A percentile compares a stretch with the other conserved stretches of the same genome.
phyloP scores from a whole-genome alignment of 1,284 basidiomycete species.

The Cryptococcus wingfieldii region DNA sequence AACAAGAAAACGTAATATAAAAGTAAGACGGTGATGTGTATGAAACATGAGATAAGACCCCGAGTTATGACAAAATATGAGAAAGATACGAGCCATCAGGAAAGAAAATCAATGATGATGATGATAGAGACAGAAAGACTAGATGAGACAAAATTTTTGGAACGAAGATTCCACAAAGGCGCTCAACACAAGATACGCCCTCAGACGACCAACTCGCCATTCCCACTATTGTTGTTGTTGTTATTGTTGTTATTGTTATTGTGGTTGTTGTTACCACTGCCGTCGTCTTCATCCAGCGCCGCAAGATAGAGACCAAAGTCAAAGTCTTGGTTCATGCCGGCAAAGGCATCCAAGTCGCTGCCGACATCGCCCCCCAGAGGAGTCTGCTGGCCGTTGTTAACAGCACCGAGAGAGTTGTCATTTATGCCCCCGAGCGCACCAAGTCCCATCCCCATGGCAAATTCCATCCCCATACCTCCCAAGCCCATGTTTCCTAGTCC shows the following conservation, averaged over 20 bases:
- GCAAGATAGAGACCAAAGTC: conserved; percentile 40
- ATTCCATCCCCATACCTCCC: conserved; percentile 8
- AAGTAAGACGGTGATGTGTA: too few relatives aligned
- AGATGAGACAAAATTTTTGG: too few relatives aligned
- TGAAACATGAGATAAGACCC: too few relatives aligned
- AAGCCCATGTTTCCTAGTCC: background rate
- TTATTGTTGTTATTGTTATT: background rate
- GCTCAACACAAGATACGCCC: background rate
- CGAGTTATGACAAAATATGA: too few relatives aligned
- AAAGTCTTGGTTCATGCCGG: conserved; percentile 18
- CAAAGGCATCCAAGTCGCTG: conserved; percentile 27
- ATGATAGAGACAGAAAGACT: too few relatives aligned
- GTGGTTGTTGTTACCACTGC: conserved; percentile 6
- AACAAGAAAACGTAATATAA: too few relatives aligned
- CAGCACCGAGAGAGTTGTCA: background rate
- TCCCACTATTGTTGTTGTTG: background rate
- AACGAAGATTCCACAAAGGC: too few relatives aligned
- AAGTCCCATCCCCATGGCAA: conserved; percentile 8
- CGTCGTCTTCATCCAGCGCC: conserved; percentile 35
- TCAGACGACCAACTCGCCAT: background rate
- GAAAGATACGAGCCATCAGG: too few relatives aligned
- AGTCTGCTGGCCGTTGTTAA: conserved; percentile 1
- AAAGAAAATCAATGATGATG: too few relatives aligned
- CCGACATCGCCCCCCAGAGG: background rate
- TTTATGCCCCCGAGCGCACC: conserved; percentile 10